Conservation (phyloP, 2,329 filamentous ascomycete species). For the Diaporthe longicolla region DNA sequence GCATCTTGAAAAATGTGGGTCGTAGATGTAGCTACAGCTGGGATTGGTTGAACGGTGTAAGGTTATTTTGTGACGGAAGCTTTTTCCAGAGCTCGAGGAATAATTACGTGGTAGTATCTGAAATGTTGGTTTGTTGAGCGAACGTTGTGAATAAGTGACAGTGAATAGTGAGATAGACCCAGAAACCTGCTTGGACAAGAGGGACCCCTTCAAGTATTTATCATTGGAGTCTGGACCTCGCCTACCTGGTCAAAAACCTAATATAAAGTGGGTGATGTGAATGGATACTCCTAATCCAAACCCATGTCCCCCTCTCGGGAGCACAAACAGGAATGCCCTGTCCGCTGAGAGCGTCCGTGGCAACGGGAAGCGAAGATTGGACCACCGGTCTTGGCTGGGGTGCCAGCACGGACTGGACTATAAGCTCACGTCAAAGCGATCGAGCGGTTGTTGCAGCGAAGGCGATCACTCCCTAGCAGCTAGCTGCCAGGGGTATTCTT, state of each 20-base stretch:
- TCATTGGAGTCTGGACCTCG: constrained; percentile 17
- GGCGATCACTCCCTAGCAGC: constrained; percentile 2
- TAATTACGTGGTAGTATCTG: background rate
- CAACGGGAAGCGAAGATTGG: constrained; percentile 29
- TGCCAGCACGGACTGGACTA: constrained; percentile 29
- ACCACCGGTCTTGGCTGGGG: constrained; percentile 13
- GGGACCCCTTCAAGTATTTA: constrained; percentile 25
- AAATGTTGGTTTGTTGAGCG: constrained; percentile 20
- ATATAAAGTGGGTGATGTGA: constrained; percentile 38
- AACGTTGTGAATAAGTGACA: constrained; percentile 14
- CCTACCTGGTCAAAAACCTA: constrained; percentile 23
- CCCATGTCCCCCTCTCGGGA: constrained; percentile 24
- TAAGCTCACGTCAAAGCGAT: background rate
- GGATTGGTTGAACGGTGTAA: background rate
- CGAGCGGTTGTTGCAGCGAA: constrained; percentile 16
- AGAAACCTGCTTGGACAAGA: background rate
- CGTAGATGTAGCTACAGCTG: constrained; percentile 38
- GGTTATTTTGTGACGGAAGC: background rate
- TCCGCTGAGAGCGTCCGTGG: constrained; percentile 15
- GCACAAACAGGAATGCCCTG: constrained; percentile 27
- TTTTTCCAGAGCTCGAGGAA: constrained; percentile 6
- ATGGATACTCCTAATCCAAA: constrained; percentile 36
- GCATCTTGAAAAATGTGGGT: constrained; percentile 37
- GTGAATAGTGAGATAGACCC: constrained; percentile 4
- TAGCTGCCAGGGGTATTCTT: background rate